Evolutionary conservation across 805 yeast species (phyloP).

Genomic region (Candida maris): DNA sequence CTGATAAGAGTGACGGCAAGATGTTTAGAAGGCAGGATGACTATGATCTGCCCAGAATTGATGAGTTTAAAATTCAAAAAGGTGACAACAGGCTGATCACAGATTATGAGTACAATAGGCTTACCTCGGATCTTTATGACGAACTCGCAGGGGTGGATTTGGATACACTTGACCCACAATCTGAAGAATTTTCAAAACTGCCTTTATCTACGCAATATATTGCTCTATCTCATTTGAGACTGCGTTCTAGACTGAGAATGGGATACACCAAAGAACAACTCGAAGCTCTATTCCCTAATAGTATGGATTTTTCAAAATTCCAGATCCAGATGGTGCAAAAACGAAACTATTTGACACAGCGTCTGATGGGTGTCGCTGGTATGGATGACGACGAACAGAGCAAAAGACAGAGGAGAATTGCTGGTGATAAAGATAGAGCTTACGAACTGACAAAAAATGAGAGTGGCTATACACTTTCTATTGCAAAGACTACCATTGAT

Average conservation of each 20-base stretch:
- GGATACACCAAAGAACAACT: constrained; percentile 91
- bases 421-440: constrained; percentile 76
- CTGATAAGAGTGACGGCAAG: constrained; percentile 14
- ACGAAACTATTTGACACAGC: constrained; percentile 86
- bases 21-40: constrained; percentile 66
- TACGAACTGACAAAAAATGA: constrained; percentile 73
- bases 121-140: constrained; percentile 51
- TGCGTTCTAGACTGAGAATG: constrained; percentile 87
- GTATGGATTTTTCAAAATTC: constrained; percentile 86
- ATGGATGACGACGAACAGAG: constrained; percentile 50
- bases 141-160: constrained; percentile 68
- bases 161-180: constrained; percentile 77
- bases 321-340: constrained; percentile 92
- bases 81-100: constrained; percentile 73
- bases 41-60: constrained; percentile 75
- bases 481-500: constrained; percentile 38
- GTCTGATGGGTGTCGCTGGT: constrained; percentile 78
- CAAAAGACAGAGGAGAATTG: constrained; percentile 54
- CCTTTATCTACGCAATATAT: constrained; percentile 87
- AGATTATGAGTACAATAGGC: constrained; percentile 64
- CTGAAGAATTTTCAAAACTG: constrained; percentile 68
- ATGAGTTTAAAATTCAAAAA: constrained; percentile 43
- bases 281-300: constrained; percentile 73
- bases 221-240: constrained; percentile 74
- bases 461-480: constrained; percentile 79